Evolutionary conservation across 2,329 filamentous ascomycete genomes (phyloP).

Genomic region (Verticillium nubilum): DNA sequence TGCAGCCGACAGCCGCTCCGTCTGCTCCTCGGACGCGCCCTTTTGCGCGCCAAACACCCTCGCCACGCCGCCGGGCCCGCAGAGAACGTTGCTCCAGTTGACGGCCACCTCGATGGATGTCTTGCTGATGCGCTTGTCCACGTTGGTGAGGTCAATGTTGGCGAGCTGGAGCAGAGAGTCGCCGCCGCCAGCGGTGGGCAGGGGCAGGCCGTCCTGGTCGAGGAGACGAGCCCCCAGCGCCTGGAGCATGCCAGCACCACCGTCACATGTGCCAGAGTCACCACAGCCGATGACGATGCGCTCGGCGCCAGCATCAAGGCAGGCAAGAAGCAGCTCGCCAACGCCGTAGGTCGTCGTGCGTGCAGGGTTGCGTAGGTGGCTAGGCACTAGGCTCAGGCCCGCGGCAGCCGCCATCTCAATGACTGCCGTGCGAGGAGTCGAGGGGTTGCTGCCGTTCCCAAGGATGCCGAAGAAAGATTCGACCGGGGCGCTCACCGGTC

Average conservation of each 20-base stretch:
- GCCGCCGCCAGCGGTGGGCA: slow-evolving; percentile 35
- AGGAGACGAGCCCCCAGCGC: slow-evolving; percentile 41
- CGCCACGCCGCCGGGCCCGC: slow-evolving; percentile 41
- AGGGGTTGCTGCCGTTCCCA: slow-evolving; percentile 8
- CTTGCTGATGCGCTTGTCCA: slow-evolving; percentile 30
- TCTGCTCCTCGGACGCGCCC: slow-evolving; percentile 37
- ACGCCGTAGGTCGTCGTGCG: slow-evolving; percentile 46
- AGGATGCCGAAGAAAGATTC: slow-evolving; percentile 42
- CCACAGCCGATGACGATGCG: slow-evolving; percentile 46
- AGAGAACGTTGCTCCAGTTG: slow-evolving; percentile 46
- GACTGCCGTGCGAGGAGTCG: slow-evolving; percentile 31
- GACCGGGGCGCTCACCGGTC: slow-evolving; percentile 35
- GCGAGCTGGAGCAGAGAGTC: slow-evolving; percentile 29
- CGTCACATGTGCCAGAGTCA: slow-evolving; percentile 49
- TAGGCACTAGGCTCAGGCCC: slow-evolving; percentile 42
- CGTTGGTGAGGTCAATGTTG: slow-evolving; percentile 28
- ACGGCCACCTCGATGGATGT: slow-evolving; percentile 42
- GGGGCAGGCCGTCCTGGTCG: slow-evolving; percentile 25
- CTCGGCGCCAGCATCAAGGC: slow-evolving; percentile 36
- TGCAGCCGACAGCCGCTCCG: slow-evolving; percentile 32
- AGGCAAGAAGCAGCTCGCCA: slow-evolving; percentile 39
- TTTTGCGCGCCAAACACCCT: slow-evolving; percentile 47
- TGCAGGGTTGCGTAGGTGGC: slow-evolving; percentile 35
- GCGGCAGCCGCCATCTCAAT: slow-evolving; percentile 49
- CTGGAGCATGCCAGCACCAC: slow-evolving; percentile 48